Evolutionary conservation across 768 basidiomycete genomes (phyloP).

Genomic region (Floccularia luteovirens): DNA sequence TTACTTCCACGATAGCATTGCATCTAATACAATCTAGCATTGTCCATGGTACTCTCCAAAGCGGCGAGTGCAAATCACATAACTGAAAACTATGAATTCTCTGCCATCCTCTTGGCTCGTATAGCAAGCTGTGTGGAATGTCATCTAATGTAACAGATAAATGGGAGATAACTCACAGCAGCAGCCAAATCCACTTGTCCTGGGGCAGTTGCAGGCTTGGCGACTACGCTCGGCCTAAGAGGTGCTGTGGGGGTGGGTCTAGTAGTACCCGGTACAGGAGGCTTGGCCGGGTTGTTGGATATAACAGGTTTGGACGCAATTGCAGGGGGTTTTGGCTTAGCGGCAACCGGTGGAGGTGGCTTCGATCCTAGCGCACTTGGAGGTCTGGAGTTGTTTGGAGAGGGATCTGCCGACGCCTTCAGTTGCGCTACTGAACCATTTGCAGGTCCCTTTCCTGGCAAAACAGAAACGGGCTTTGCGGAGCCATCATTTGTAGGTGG

Average conservation of each 20-base stretch:
- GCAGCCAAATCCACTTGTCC: slow-evolving; percentile 80
- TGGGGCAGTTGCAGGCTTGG: slow-evolving; percentile 32
- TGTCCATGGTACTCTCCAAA: slow-evolving; percentile 8
- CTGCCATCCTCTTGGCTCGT: slow-evolving; percentile 61
- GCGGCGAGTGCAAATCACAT: too few species aligned
- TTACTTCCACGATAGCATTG: not conserved
- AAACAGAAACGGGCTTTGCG: slow-evolving; percentile 78
- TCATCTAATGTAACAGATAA: slow-evolving; percentile 1
- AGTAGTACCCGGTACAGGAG: slow-evolving; percentile 52
- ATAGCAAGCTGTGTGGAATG: slow-evolving; percentile 52
- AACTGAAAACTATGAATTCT: slow-evolving; percentile 28
- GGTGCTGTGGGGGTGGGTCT: slow-evolving; percentile 35
- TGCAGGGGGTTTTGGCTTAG: slow-evolving; percentile 66
- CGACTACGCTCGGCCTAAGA: slow-evolving; percentile 29
- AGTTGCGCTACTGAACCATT: slow-evolving; percentile 71
- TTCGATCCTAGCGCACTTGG: slow-evolving; percentile 40
- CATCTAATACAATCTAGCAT: slow-evolving; percentile 5
- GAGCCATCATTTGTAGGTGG: slow-evolving; percentile 38
- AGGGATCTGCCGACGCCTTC: slow-evolving; percentile 40
- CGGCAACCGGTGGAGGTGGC: slow-evolving; percentile 54
- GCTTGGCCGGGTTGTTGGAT: slow-evolving; percentile 47
- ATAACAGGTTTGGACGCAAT: slow-evolving; percentile 42
- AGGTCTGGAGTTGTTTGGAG: slow-evolving; percentile 42
- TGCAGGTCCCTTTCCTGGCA: slow-evolving; percentile 63
- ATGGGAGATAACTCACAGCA: slow-evolving; percentile 43